Percentiles rank a stretch among this genome's conserved stretches.
Conservation (phyloP, 495 filamentous ascomycete genomes). For the Zalerion maritima region DNA sequence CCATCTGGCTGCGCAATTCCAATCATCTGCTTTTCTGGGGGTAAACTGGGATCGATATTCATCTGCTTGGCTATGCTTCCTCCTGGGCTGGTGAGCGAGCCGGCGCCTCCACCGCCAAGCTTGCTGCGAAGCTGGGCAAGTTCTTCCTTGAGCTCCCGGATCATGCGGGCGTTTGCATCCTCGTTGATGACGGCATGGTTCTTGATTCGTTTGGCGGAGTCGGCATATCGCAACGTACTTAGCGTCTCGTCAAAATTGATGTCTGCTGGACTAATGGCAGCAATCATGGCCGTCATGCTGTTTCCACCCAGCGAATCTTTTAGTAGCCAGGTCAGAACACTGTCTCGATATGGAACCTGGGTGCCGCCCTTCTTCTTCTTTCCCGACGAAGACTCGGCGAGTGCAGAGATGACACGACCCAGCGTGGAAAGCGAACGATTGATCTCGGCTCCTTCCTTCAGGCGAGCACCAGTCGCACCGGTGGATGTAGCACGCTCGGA, state of each 20-base stretch:
- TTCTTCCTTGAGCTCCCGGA: slow-evolving; percentile 93
- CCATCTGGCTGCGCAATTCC: slow-evolving; percentile 82
- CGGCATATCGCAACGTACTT: slow-evolving; percentile 88
- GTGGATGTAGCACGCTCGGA: slow-evolving; percentile 94
- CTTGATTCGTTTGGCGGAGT: slow-evolving; percentile 98
- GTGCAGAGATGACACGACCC: slow-evolving; percentile 92
- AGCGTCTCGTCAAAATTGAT: slow-evolving; percentile 99
- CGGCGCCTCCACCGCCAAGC: slow-evolving; percentile 51
- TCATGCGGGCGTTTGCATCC: slow-evolving; percentile 97
- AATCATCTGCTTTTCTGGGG: slow-evolving; percentile 79
- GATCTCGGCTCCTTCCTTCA: slow-evolving; percentile 98
- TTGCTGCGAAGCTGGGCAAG: slow-evolving; percentile 76
- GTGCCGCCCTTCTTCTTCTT: slow-evolving; percentile 67
- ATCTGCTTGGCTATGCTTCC: slow-evolving; percentile 27
- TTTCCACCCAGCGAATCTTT: slow-evolving; percentile 98
- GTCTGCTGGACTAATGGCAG: slow-evolving; percentile 93
- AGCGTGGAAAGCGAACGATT: slow-evolving; percentile 93
- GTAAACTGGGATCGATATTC: too few species aligned
- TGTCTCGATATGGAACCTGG: slow-evolving; percentile 95
- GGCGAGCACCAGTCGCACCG: slow-evolving; percentile 82
- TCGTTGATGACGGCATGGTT: slow-evolving; percentile 99
- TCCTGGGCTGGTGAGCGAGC: slow-evolving; percentile 25
- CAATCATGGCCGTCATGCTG: slow-evolving; percentile 99
- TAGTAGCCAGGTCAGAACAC: slow-evolving; percentile 87
- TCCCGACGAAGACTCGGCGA: slow-evolving; percentile 77